phyloP scores from a whole-genome alignment of 176 grass and related monocot genomes.

The Bolboschoenus planiculmis region DNA sequence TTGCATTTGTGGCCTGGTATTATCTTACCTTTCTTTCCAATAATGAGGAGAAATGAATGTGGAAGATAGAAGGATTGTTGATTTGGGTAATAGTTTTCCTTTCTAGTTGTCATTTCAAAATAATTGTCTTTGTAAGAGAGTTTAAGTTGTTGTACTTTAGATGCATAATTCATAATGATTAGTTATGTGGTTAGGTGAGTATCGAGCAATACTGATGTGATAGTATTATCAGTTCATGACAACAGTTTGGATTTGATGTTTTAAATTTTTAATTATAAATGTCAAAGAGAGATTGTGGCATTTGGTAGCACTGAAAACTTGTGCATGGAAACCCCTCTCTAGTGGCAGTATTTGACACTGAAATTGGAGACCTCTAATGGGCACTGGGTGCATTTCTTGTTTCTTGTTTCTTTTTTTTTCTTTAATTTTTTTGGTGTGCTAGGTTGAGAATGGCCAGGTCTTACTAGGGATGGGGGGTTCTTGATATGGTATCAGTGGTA shows the following conservation, averaged over 20 bases:
- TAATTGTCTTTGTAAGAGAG: neutral
- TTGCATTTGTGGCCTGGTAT: slow-evolving; percentile 75
- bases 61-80: neutral
- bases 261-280: neutral
- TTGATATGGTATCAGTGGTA: neutral
- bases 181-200: neutral
- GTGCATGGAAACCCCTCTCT: neutral
- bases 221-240: neutral
- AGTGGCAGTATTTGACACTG: neutral
- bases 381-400: neutral
- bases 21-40: slow-evolving; percentile 56
- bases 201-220: neutral
- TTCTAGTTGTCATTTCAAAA: neutral
- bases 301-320: neutral
- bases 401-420: neutral
- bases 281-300: neutral
- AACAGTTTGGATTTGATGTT: neutral
- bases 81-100: neutral
- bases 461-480: neutral
- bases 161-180: neutral
- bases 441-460: too few relatives aligned
- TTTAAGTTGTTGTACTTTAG: neutral
- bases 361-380: neutral
- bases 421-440: neutral
- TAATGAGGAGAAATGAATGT: slow-evolving; percentile 7